Base-by-base conservation (phyloP, 2,329 filamentous ascomycete species). In the Calonectria crousiana region DNA sequence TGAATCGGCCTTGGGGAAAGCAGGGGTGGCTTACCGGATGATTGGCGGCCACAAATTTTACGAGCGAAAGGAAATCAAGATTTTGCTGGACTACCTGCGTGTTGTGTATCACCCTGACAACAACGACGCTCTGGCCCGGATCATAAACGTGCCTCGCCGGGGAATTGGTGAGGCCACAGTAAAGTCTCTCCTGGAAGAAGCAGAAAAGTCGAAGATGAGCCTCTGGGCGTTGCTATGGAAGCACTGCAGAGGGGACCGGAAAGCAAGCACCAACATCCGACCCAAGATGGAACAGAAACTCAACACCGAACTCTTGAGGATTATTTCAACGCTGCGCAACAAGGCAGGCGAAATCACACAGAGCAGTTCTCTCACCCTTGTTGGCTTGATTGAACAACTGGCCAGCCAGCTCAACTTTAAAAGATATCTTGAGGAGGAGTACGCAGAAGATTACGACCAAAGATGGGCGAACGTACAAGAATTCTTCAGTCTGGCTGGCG, bases 401-500 rank as follows among this genome's bases (percentile, higher is more conserved):
- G 88, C 94, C 36, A 88, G 90, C 16, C 93, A 93, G 77, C 89
- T 97, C 9, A 88, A 90, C 14, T 95, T 96, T 76, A 89, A 95
- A 80, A 90, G 91, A n/a, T 95, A 94, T 80, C 86, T 98, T 8
- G 90, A 93, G 77, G 89, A 90, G 14, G 90, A 92, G 28, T 93
- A 96, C 77, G 88, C 90, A 0, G 92, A 97, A 23, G 93, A 96
- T 74, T 90, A 93, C 77, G 95, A 97, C 78, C 89, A 92, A 71
- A 89, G 95, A 74, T 97, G 95, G 95, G 93, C 93, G 38, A 98
- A 98, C 78, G 92, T 98, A 0, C 92, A 97, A 80, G 96, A 98
- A 83, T 91, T 98, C n/a, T 87, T 97, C 71, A 91, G 88, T 20
- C 92, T 98, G 81, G 95, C 95, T 1, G 89, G 89, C 5, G 95